These are phyloP conservation scores for Arthroderma sp. DNA, from an alignment of 2,329 filamentous ascomycete species.

Conservation along the genomic window DNA sequence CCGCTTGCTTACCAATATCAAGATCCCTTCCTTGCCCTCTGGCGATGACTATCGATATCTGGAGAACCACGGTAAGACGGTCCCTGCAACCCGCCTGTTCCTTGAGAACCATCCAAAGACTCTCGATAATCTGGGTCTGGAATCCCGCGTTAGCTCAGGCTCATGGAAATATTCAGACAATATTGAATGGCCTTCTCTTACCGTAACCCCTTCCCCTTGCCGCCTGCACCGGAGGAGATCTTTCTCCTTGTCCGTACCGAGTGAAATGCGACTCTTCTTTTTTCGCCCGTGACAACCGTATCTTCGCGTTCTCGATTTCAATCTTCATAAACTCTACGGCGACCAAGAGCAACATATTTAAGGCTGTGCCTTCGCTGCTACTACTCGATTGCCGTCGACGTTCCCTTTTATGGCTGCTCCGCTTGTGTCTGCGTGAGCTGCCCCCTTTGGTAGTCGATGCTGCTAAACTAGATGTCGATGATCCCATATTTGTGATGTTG, in stretches of 20 bases:
- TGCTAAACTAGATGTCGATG: not conserved
- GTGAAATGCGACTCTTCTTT: not conserved
- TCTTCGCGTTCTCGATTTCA: constrained; percentile 7
- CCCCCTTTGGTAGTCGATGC: not conserved
- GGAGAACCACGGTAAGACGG: not conserved
- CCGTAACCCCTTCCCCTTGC: not conserved
- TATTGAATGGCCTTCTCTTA: not conserved
- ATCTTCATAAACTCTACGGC: constrained; percentile 4
- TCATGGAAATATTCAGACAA: not conserved
- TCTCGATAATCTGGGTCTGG: not conserved
- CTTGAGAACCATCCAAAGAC: not conserved
- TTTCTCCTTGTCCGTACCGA: not conserved
- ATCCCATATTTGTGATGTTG: not conserved
- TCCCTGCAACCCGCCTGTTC: not conserved
- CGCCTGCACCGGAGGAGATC: not conserved
- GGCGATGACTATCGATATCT: not conserved
- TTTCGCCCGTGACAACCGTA: constrained; percentile 4
- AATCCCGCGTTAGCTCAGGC: not conserved
- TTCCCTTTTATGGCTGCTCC: not conserved
- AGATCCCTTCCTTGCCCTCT: not conserved
- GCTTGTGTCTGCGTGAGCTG: not conserved
- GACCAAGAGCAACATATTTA: constrained; percentile 2
- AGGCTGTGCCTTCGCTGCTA: not conserved
- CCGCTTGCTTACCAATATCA: not conserved
- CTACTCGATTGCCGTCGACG: not conserved